Evolutionary conservation across 345 rosid genomes (phyloP), one percentile per base, ranked within the genome.

Genomic region (Passiflora organensis): DNA sequence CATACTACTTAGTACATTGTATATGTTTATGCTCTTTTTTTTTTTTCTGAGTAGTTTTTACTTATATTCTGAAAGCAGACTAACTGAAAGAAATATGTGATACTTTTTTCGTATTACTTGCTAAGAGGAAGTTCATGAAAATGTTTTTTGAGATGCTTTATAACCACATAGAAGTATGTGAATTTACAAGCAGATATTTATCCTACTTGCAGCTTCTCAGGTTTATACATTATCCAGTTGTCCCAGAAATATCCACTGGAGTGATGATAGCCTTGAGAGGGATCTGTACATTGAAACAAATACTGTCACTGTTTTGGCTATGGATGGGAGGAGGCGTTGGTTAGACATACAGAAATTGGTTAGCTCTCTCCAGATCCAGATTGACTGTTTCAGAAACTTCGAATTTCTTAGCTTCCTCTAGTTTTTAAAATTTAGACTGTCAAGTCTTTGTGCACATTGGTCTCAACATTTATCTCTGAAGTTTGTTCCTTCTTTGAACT

Each of bases 311-410:
- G 80, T 89, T 72, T 84, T 93, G 85, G 99, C 99, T 54, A 93
- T 93, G 99, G 99, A 93, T 65, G 99, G 99, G 59, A 89, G 89
- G 76, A 78, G 96, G 72, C 82, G 99, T 55, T 93, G 99, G 99
- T 68, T 93, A 73, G 99, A 93, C 78, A 83, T 89, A 72, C 72
- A 78, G 42, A 73, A 80, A 68, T 74, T 86, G 94, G 99, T 93
- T 55, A 75, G 89, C 68, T 55, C 56, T 55, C 41, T 57, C 42
- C 51, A 51, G 28, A 34, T 64, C 63, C 63, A 58, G 63, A 42
- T 51, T 32, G 17, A 15, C 19, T 6, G 12, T 36, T 55, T 2
- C 14, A 11, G 55, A 51, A 10, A 24, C 11, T 37, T 20, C 6
- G 48, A n/a, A n/a, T n/a, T n/a, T n/a, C n/a, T n/a, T n/a, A n/a